Evolutionary conservation across 495 filamentous ascomycete genomes (phyloP).

Genomic region (Articulospora tetracladia): DNA sequence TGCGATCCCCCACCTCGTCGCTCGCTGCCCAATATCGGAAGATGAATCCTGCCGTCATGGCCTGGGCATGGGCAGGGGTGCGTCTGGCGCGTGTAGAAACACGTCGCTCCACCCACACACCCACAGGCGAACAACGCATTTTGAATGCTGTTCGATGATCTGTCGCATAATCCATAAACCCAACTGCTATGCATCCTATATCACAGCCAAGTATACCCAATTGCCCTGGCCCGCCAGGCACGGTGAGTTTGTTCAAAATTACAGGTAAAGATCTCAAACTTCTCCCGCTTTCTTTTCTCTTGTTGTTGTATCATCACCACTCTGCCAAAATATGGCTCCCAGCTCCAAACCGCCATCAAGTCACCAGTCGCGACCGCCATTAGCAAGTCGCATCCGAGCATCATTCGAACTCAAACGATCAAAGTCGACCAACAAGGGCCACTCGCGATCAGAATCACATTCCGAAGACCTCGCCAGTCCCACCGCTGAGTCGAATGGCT

Average conservation of each 20-base stretch:
- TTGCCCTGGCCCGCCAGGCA: background rate
- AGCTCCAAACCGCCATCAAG: background rate
- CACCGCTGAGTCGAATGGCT: slow-evolving; percentile 10
- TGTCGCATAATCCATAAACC: slow-evolving; percentile 2
- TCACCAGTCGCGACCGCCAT: slow-evolving; percentile 9
- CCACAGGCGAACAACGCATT: slow-evolving; percentile 1
- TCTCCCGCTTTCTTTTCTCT: background rate
- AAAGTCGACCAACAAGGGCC: background rate
- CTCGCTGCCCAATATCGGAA: background rate
- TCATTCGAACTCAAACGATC: slow-evolving; percentile 12
- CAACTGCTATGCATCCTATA: slow-evolving; percentile 2
- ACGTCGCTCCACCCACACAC: slow-evolving; percentile 1
- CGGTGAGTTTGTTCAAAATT: background rate
- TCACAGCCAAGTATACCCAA: background rate
- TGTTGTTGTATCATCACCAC: slow-evolving; percentile 1
- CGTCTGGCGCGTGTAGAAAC: background rate
- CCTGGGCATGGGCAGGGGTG: background rate
- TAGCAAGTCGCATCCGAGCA: slow-evolving; percentile 9
- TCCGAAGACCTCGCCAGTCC: background rate
- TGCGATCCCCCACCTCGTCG: background rate
- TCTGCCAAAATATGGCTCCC: slow-evolving; percentile 1
- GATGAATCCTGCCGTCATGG: background rate
- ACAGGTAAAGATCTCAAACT: background rate
- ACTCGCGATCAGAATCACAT: background rate
- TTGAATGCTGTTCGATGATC: background rate